Conservation (phyloP, 768 basidiomycete species). For the Sporobolomyces pararoseus region DNA sequence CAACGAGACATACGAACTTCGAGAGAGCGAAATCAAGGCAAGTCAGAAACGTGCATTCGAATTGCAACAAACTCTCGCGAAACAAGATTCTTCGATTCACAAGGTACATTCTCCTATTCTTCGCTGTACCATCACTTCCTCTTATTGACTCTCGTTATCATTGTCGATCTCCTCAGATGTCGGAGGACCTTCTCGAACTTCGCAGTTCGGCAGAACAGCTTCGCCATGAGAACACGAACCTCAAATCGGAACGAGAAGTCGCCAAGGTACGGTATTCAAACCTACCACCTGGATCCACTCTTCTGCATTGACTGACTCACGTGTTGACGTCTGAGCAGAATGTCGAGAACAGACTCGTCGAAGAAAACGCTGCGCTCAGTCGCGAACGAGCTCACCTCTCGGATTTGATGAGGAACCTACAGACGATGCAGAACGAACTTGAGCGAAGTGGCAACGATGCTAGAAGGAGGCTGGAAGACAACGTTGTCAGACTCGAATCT, state of each 20-base stretch:
- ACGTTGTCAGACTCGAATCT: constrained; percentile 69
- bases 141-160: background rate
- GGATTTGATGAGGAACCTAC: constrained; percentile 82
- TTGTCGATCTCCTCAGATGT: constrained; percentile 18
- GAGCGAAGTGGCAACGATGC: constrained; percentile 81
- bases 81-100: constrained; percentile 69
- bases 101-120: constrained; percentile 61
- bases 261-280: constrained; percentile 86
- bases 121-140: constrained; percentile 50
- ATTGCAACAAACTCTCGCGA: constrained; percentile 68
- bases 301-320: too few relatives aligned
- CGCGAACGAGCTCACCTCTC: constrained; percentile 79
- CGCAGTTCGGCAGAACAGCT: constrained; percentile 49
- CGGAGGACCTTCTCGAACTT: constrained; percentile 42
- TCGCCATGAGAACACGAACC: constrained; percentile 77
- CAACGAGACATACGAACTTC: constrained; percentile 64
- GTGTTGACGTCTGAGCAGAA: too few relatives aligned
- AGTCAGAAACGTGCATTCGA: constrained; percentile 66
- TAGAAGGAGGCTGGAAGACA: constrained; percentile 70
- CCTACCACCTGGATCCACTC: too few relatives aligned
- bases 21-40: constrained; percentile 64
- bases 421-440: constrained; percentile 82
- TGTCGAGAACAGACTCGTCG: constrained; percentile 71
- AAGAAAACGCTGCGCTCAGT: constrained; percentile 75
- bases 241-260: constrained; percentile 87